Conservation (phyloP, 2,329 filamentous ascomycete species). For the Aspergillus thermomutatus region DNA sequence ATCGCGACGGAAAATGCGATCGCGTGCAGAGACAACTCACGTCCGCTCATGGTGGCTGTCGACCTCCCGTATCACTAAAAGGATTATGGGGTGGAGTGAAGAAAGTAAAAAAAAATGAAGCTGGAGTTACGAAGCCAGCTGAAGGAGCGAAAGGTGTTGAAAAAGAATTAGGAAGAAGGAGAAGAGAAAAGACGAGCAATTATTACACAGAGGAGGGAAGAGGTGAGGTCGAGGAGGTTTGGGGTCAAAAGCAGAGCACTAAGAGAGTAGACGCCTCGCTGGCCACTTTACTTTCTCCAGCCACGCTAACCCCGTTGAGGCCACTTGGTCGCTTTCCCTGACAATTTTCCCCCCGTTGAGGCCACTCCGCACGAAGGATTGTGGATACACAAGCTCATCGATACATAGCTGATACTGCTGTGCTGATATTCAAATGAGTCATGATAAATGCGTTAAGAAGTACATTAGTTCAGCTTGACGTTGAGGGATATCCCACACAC, state of each 20-base stretch:
- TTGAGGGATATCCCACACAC: not conserved
- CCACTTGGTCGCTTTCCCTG: constrained; percentile 35
- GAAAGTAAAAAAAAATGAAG: constrained; percentile 27
- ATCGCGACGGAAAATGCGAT: constrained; percentile 21
- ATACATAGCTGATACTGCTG: too few species aligned
- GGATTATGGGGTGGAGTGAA: constrained; percentile 16
- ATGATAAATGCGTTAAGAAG: not conserved
- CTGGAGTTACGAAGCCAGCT: constrained; percentile 31
- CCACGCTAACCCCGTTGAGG: constrained; percentile 36
- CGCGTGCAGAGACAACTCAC: constrained; percentile 46
- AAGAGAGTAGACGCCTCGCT: constrained; percentile 25
- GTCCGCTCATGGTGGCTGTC: constrained; percentile 56
- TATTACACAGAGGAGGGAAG: constrained; percentile 15
- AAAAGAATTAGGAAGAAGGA: constrained; percentile 23
- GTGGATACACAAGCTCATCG: not conserved
- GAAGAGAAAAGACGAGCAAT: constrained; percentile 19
- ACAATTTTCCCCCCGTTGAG: constrained; percentile 3
- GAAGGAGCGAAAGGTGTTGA: constrained; percentile 29
- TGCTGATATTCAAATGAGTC: not conserved
- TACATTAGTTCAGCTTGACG: not conserved
- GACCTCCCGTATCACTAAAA: constrained; percentile 30
- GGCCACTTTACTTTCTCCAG: constrained; percentile 36
- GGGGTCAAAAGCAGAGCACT: constrained; percentile 22
- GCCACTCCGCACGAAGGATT: not conserved
- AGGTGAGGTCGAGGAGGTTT: constrained; percentile 20